Conservation (phyloP, 2,329 filamentous ascomycete species). For the Xylogone sp. region DNA sequence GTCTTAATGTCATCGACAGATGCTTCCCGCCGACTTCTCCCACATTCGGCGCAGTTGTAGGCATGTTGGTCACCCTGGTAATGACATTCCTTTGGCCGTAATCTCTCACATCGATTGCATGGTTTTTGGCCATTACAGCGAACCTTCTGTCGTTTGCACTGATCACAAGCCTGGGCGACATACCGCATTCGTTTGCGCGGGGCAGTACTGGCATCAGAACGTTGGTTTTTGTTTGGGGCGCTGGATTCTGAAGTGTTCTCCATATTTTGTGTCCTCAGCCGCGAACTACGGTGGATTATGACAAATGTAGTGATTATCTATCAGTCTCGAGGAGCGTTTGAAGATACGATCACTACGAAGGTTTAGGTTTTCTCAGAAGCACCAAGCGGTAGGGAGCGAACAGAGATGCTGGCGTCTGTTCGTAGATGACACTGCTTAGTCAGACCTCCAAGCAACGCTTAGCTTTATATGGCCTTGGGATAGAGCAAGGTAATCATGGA, state of each 20-base stretch:
- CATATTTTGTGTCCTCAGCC: no score
- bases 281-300: no score
- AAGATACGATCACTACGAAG: no score
- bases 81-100: not conserved
- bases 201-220: conserved; percentile 76
- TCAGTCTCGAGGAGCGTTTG: no score
- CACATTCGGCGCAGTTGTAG: not conserved
- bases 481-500: no score
- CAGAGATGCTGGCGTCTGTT: no score
- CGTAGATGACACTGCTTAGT: no score
- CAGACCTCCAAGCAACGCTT: no score
- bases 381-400: no score
- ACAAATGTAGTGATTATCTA: no score
- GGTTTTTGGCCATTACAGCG: not conserved
- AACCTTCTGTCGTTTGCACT: not conserved
- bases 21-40: not conserved
- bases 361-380: no score
- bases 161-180: not conserved
- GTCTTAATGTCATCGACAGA: not conserved
- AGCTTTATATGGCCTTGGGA: no score
- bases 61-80: not conserved
- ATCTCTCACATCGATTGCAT: not conserved
- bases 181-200: not conserved
- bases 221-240: conserved; percentile 47
- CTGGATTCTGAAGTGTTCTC: not conserved